Conservation (phyloP, 164 flowering plant genomes). For the Pachysandra terminalis region DNA sequence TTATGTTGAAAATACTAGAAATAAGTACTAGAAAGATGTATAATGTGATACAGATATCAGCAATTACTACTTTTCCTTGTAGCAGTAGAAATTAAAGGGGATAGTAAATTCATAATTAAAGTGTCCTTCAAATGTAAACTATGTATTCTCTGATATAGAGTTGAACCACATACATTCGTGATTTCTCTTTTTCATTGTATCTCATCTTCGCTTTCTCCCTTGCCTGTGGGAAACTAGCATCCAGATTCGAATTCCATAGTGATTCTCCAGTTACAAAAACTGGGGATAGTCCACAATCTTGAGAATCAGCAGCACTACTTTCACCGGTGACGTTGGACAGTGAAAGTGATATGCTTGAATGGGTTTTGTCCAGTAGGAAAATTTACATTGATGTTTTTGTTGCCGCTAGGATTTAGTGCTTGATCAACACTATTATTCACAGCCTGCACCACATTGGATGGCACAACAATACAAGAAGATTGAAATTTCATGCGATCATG, state of each 20-base stretch:
- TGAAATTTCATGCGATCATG: constrained; percentile 38
- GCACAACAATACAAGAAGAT: constrained; percentile 30
- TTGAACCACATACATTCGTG: constrained; percentile 43
- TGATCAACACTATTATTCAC: constrained; percentile 25
- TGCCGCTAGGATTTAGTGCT: constrained; percentile 34
- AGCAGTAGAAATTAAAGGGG: too few species aligned
- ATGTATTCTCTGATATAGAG: too few species aligned
- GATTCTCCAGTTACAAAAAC: constrained; percentile 44
- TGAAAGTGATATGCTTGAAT: constrained; percentile 48
- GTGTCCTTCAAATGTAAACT: too few species aligned
- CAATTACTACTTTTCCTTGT: too few species aligned
- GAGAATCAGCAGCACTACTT: constrained; percentile 58
- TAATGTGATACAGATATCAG: too few species aligned
- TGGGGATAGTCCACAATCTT: constrained; percentile 68
- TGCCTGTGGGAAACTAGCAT: constrained; percentile 49
- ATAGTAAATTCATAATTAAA: too few species aligned
- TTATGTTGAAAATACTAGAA: too few species aligned
- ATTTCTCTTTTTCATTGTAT: constrained; percentile 81
- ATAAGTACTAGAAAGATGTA: too few species aligned
- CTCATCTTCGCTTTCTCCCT: constrained; percentile 76
- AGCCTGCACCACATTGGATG: constrained; percentile 26
- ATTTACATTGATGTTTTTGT: constrained; percentile 31
- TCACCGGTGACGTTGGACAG: constrained; percentile 60
- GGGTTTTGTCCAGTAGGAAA: constrained; percentile 44
- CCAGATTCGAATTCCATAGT: constrained; percentile 57